These are phyloP conservation scores for Edaphochlamys debaryana DNA, from an alignment of 139 green algal genomes.

Conservation along the genomic window DNA sequence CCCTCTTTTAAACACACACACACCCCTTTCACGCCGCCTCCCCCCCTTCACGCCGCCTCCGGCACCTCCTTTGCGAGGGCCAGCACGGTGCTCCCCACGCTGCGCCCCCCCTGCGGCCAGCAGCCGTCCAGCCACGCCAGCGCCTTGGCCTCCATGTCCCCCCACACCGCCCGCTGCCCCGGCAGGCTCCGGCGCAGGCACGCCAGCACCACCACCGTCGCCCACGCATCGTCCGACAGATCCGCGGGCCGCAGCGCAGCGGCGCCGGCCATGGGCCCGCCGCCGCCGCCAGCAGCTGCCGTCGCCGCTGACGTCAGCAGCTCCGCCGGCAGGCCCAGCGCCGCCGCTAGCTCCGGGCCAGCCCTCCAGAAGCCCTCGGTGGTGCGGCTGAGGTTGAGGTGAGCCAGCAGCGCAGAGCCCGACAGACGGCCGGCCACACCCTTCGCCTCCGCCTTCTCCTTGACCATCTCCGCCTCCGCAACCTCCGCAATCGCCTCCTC, in stretches of 20 bases:
- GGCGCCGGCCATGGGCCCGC: too few species aligned
- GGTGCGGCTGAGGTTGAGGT: constrained; percentile 23
- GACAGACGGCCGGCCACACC: neutral
- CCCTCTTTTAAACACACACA: too few species aligned
- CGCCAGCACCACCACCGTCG: constrained; percentile 23
- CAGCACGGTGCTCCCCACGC: constrained; percentile 32
- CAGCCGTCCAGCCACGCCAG: neutral
- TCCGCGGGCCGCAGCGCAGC: neutral
- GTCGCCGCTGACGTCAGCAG: neutral
- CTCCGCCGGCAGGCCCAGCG: neutral
- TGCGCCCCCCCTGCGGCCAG: constrained; percentile 13
- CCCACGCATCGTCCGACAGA: constrained; percentile 3
- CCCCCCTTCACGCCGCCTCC: too few species aligned
- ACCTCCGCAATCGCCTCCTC: too few species aligned
- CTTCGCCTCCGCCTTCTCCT: neutral
- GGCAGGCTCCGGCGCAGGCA: neutral
- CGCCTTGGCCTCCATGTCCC: constrained; percentile 40
- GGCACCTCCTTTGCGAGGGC: constrained; percentile 33
- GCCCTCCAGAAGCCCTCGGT: constrained; percentile 6
- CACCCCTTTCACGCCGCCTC: too few species aligned
- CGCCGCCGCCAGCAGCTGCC: too few species aligned
- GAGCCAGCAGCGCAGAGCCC: neutral
- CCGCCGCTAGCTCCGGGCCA: neutral
- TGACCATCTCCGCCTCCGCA: neutral
- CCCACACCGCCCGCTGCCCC: constrained; percentile 15